Evolutionary conservation across 176 grass and related monocot genomes (phyloP).

Genomic region (Oryza coarctata): DNA sequence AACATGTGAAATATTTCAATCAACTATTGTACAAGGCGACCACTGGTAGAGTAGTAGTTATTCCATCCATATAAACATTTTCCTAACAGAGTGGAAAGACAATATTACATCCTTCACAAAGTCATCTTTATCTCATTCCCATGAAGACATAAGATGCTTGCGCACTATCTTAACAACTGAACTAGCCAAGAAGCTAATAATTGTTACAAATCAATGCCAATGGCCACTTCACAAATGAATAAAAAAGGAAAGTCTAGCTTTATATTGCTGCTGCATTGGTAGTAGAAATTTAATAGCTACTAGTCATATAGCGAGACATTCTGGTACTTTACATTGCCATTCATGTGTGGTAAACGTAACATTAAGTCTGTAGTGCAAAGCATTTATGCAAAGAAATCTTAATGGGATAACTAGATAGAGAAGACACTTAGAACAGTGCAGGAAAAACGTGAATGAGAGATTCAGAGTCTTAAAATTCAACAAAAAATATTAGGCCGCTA

Average conservation of each 20-base stretch:
- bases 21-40: neutral
- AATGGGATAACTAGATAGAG: neutral
- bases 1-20: neutral
- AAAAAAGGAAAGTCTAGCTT: neutral
- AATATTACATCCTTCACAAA: neutral
- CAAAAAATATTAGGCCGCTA: slow-evolving; percentile 1
- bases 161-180: neutral
- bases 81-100: neutral
- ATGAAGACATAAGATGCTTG: slow-evolving; percentile 2
- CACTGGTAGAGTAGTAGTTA: neutral
- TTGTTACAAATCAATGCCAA: slow-evolving; percentile 4
- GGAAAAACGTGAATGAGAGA: neutral
- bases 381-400: slow-evolving; percentile 18
- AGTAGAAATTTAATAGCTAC: neutral
- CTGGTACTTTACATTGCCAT: neutral
- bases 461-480: slow-evolving; percentile 4
- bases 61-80: neutral
- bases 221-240: neutral
- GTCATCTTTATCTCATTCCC: neutral
- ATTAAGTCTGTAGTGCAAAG: neutral
- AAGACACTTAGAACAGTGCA: neutral
- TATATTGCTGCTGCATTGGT: neutral
- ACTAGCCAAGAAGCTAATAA: neutral
- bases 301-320: neutral
- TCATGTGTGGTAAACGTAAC: neutral